phyloP scores from a whole-genome alignment of 2,329 filamentous ascomycete genomes.

The Elsinoe batatas region DNA sequence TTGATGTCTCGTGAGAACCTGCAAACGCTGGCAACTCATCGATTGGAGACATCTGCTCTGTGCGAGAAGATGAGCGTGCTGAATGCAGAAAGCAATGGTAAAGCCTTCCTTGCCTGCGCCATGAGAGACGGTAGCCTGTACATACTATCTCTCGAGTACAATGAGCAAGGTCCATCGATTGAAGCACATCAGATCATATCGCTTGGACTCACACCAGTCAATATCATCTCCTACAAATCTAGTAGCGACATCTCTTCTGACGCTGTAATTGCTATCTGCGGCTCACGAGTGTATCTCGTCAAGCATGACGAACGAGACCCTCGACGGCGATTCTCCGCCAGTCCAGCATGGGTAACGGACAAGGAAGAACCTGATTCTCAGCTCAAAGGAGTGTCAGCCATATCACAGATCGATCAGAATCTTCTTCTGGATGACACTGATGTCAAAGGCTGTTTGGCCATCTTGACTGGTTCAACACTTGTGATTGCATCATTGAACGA shows the following conservation, averaged over 20 bases:
- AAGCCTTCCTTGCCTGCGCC: conserved; percentile 25
- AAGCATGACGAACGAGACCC: too few species aligned
- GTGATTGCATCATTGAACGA: conserved; percentile 26
- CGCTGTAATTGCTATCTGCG: conserved; percentile 27
- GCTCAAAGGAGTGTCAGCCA: conserved; percentile 24
- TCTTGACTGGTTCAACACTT: conserved; percentile 27
- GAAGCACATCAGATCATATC: conserved; percentile 1
- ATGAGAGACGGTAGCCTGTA: conserved; percentile 26
- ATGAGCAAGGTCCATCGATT: neutral
- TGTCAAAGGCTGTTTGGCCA: conserved; percentile 28
- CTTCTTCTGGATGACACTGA: neutral
- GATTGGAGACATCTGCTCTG: neutral
- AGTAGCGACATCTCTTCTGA: conserved; percentile 19
- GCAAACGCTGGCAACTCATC: neutral
- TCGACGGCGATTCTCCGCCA: neutral
- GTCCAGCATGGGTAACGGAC: conserved; percentile 27
- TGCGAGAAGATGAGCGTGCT: neutral
- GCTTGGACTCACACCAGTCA: conserved; percentile 14
- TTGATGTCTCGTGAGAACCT: neutral
- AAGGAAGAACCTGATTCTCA: conserved; percentile 22
- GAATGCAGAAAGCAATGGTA: too few species aligned
- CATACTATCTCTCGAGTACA: conserved; percentile 14
- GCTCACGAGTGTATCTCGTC: conserved; percentile 29
- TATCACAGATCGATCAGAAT: conserved; percentile 27
- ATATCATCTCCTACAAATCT: conserved; percentile 8